Conservation (phyloP, 805 yeast genomes). For the Lipomyces kockii region DNA sequence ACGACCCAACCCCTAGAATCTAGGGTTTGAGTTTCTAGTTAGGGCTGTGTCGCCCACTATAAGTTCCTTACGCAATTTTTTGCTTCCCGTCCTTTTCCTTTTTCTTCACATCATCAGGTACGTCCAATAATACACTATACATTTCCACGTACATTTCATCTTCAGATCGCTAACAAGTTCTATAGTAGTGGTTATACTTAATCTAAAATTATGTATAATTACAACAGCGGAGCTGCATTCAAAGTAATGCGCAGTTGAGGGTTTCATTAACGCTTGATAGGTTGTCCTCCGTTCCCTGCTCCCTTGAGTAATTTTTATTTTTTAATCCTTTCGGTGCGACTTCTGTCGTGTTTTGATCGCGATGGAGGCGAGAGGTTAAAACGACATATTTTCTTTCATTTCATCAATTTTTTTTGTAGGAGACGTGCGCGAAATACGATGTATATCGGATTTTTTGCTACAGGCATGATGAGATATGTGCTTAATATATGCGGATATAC, state of each 20-base stretch:
- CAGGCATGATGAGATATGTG: neutral
- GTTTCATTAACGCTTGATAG: slow-evolving; percentile 31
- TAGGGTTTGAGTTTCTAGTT: neutral
- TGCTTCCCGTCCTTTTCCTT: slow-evolving; percentile 10
- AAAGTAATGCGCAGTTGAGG: slow-evolving; percentile 36
- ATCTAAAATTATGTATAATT: slow-evolving; percentile 33
- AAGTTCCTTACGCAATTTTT: neutral
- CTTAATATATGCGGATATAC: neutral
- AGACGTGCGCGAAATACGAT: neutral
- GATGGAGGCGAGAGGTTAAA: slow-evolving; percentile 30
- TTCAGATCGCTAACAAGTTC: slow-evolving; percentile 20
- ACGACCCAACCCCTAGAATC: too few species aligned
- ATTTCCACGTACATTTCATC: neutral
- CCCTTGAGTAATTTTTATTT: slow-evolving; percentile 31
- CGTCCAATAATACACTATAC: slow-evolving; percentile 1
- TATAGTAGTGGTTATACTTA: slow-evolving; percentile 39
- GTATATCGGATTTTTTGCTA: neutral
- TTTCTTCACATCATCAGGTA: slow-evolving; percentile 37
- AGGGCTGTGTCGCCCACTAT: neutral
- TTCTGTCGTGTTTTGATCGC: slow-evolving; percentile 15
- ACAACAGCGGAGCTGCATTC: slow-evolving; percentile 37
- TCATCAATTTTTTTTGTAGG: neutral
- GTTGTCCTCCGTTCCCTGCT: slow-evolving; percentile 39
- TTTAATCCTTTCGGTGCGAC: slow-evolving; percentile 33
- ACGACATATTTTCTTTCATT: slow-evolving; percentile 22